Conservation (phyloP, 441 rosid species). For the Populus trichocarpa region DNA sequence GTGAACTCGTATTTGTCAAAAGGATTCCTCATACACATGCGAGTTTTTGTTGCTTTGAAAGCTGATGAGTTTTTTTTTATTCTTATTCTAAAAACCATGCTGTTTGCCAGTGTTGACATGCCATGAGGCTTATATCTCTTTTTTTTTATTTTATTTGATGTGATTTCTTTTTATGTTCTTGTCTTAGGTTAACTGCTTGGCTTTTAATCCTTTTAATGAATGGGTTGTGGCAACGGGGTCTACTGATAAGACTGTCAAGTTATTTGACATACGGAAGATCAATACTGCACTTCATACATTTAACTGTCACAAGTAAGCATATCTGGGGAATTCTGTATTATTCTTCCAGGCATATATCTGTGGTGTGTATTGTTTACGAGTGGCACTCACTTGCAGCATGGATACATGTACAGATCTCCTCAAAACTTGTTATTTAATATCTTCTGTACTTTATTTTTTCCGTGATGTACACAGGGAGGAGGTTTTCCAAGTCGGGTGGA, state of each 20-base stretch:
- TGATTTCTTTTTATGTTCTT: slow-evolving; percentile 8
- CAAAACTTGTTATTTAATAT: background rate
- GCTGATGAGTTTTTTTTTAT: background rate
- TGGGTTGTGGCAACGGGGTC: slow-evolving; percentile 98
- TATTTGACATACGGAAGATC: slow-evolving; percentile 90
- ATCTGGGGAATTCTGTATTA: background rate
- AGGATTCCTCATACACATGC: background rate
- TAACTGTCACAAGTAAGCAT: slow-evolving; percentile 84
- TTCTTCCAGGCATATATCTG: background rate
- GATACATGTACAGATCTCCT: background rate
- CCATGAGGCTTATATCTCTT: background rate
- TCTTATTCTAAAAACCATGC: background rate
- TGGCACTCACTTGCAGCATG: background rate
- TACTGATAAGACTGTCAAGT: slow-evolving; percentile 89
- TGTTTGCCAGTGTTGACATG: background rate
- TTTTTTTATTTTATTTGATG: background rate
- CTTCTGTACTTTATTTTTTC: slow-evolving; percentile 1
- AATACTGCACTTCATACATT: slow-evolving; percentile 82
- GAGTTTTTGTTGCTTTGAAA: slow-evolving; percentile 5
- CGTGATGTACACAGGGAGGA: slow-evolving; percentile 60
- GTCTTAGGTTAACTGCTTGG: slow-evolving; percentile 84
- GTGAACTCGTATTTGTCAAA: background rate
- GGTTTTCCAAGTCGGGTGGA: slow-evolving; percentile 98
- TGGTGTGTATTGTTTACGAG: background rate
- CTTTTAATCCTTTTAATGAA: slow-evolving; percentile 95